Evolutionary conservation across 306 rosid genomes (phyloP).

Genomic region (Castanopsis chinensis): DNA sequence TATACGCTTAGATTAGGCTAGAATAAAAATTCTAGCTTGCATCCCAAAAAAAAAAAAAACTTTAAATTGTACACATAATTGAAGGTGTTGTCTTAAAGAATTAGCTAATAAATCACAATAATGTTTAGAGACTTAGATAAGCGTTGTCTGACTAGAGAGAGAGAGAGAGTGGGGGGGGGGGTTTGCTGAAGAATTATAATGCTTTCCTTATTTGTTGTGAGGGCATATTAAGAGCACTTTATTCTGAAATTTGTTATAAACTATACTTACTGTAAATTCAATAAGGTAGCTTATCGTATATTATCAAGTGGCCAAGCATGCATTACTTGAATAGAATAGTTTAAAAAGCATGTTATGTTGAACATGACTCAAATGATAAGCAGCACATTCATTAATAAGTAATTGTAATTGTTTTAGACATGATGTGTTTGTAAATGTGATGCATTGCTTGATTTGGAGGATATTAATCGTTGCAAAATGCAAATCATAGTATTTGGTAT

Average conservation of each 20-base stretch:
- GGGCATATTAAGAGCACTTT: background rate
- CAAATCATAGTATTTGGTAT: background rate
- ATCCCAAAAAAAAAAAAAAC: too few relatives aligned
- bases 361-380: background rate
- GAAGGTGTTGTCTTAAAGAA: background rate
- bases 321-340: background rate
- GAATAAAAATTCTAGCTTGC: too few relatives aligned
- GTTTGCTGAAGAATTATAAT: background rate
- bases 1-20: too few relatives aligned
- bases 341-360: background rate
- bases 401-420: background rate
- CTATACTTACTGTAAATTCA: background rate
- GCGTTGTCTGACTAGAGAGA: background rate
- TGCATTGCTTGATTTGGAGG: background rate
- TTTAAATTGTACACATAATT: background rate
- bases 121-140: background rate
- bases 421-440: background rate
- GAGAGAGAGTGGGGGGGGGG: too few relatives aligned
- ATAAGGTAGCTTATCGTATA: background rate
- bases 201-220: background rate
- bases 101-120: background rate
- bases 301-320: background rate
- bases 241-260: background rate
- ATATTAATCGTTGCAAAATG: background rate
- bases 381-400: background rate